Percentiles rank a stretch among this genome's conserved stretches.
Conservation (phyloP, 805 yeast species). For the Yamadazyma kitorensis region DNA sequence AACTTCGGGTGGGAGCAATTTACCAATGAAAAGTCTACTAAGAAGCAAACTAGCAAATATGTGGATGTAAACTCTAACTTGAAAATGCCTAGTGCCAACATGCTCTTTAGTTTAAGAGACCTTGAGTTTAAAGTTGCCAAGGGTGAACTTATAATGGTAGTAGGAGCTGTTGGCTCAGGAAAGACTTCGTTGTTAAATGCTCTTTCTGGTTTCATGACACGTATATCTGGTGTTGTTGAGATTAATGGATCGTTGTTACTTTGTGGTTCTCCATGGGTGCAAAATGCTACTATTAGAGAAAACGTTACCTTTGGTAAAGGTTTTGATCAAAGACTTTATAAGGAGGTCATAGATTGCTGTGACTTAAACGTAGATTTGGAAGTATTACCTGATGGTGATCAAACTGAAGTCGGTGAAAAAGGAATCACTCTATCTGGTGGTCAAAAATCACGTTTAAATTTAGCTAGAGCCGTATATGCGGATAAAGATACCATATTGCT, state of each 20-base stretch:
- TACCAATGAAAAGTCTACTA: slow-evolving; percentile 10
- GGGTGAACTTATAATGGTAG: slow-evolving; percentile 33
- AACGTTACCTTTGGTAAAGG: slow-evolving; percentile 27
- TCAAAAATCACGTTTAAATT: slow-evolving; percentile 32
- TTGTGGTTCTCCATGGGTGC: slow-evolving; percentile 37
- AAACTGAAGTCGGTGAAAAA: slow-evolving; percentile 34
- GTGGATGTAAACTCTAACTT: not conserved
- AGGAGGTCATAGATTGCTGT: slow-evolving; percentile 24
- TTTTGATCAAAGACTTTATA: slow-evolving; percentile 20
- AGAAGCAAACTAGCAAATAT: not conserved
- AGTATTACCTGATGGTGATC: slow-evolving; percentile 29
- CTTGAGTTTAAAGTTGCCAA: slow-evolving; percentile 22
- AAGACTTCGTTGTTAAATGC: slow-evolving; percentile 36
- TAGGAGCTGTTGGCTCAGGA: slow-evolving; percentile 36
- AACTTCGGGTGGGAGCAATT: slow-evolving; percentile 11
- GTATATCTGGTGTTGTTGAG: slow-evolving; percentile 23
- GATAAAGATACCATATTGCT: slow-evolving; percentile 26
- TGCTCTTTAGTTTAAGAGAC: slow-evolving; percentile 20
- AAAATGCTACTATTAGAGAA: slow-evolving; percentile 31
- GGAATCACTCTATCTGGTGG: slow-evolving; percentile 38
- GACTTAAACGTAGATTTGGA: slow-evolving; percentile 26
- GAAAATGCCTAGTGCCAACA: slow-evolving; percentile 3
- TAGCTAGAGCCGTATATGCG: slow-evolving; percentile 34
- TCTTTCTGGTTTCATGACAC: slow-evolving; percentile 35
- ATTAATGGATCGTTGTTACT: slow-evolving; percentile 25